These are phyloP conservation scores for Porcisia hertigi DNA, from an alignment of 208 protist genomes.

Conservation along the genomic window DNA sequence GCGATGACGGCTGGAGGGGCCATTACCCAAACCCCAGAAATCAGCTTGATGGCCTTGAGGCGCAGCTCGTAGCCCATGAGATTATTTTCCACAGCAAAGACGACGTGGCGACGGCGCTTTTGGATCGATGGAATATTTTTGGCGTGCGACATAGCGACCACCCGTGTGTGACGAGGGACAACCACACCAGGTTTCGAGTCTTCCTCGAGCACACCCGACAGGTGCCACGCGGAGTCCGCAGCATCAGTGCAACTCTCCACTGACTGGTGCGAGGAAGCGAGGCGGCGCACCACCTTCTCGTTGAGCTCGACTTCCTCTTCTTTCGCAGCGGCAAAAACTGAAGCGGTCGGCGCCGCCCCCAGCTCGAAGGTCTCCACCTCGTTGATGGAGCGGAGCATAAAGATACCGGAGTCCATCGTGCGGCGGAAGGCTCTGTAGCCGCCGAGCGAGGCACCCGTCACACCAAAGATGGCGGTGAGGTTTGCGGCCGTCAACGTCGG, in stretches of 20 bases:
- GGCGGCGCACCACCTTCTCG: constrained; percentile 23
- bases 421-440: constrained; percentile 77
- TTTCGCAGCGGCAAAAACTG: not conserved
- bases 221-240: constrained; percentile 23
- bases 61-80: constrained; percentile 46
- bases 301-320: constrained; percentile 22
- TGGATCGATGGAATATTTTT: constrained; percentile 32
- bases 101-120: constrained; percentile 52
- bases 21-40: constrained; percentile 68
- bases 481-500: constrained; percentile 70
- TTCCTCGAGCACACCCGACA: constrained; percentile 56
- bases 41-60: constrained; percentile 63
- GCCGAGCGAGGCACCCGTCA: constrained; percentile 62
- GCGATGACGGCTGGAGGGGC: constrained; percentile 51
- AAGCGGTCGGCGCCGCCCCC: not conserved
- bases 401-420: constrained; percentile 64
- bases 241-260: constrained; percentile 10
- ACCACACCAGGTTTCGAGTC: constrained; percentile 49
- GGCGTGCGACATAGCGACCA: constrained; percentile 59
- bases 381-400: constrained; percentile 62
- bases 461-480: constrained; percentile 75
- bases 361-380: constrained; percentile 64
- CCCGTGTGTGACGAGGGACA: constrained; percentile 62
- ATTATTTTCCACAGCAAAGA: constrained; percentile 61
- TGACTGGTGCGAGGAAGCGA: constrained; percentile 23